Conservation (phyloP, 306 rosid species). For the Vachellia pachyceras region DNA sequence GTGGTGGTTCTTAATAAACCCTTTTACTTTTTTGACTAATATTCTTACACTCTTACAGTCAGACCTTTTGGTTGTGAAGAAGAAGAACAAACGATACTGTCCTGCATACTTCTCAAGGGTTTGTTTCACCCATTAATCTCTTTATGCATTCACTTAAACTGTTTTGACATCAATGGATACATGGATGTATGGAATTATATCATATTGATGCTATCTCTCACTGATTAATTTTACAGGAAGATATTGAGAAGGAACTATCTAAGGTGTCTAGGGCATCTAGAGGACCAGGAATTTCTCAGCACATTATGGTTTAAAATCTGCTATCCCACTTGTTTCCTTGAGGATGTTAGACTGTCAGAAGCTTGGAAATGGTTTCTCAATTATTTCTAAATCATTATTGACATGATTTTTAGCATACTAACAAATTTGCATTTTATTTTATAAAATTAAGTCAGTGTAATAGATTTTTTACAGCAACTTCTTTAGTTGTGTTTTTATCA, state of each 20-base stretch:
- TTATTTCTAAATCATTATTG: background rate
- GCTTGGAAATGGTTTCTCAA: slow-evolving; percentile 25
- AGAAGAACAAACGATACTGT: slow-evolving; percentile 90
- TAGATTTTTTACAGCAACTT: slow-evolving; percentile 3
- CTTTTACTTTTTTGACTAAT: slow-evolving; percentile 29
- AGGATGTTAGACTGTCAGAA: slow-evolving; percentile 19
- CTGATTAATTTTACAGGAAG: slow-evolving; percentile 69
- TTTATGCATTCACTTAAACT: slow-evolving; percentile 8
- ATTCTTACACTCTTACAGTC: slow-evolving; percentile 63
- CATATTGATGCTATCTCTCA: slow-evolving; percentile 21
- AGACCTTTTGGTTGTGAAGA: slow-evolving; percentile 87
- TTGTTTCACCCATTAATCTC: slow-evolving; percentile 46
- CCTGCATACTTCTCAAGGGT: slow-evolving; percentile 94
- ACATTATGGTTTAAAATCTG: slow-evolving; percentile 66
- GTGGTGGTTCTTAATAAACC: background rate
- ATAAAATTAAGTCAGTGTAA: slow-evolving; percentile 9
- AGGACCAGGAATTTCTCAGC: slow-evolving; percentile 74
- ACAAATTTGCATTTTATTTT: background rate
- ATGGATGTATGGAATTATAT: slow-evolving; percentile 19
- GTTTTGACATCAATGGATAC: slow-evolving; percentile 13
- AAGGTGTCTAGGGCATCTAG: slow-evolving; percentile 70
- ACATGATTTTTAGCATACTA: background rate
- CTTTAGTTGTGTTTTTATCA: slow-evolving; percentile 14
- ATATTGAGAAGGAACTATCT: slow-evolving; percentile 80
- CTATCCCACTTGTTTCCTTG: slow-evolving; percentile 20